These are phyloP conservation scores for Globisporangium nagaii DNA, from an alignment of 352 stramenopile genomes.

Conservation along the genomic window DNA sequence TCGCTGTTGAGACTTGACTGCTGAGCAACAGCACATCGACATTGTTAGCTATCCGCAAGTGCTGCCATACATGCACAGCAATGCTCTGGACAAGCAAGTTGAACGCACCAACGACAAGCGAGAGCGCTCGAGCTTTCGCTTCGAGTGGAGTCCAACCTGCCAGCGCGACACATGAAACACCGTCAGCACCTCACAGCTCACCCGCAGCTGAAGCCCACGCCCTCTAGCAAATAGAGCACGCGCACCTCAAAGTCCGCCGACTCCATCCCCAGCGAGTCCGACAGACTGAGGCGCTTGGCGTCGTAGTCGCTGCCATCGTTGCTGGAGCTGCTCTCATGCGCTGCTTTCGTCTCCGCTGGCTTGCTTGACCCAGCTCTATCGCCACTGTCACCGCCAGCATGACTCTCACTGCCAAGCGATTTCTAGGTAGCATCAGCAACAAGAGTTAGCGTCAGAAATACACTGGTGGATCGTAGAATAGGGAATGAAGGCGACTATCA, in stretches of 20 bases:
- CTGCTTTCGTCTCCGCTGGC: conserved; percentile 5
- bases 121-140: conserved; percentile 32
- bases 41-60: not conserved
- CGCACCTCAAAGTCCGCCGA: conserved; percentile 77
- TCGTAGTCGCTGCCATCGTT: conserved; percentile 13
- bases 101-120: conserved; percentile 49
- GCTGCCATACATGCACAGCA: no score
- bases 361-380: not conserved
- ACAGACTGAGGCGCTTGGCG: conserved; percentile 34
- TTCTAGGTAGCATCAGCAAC: conserved; percentile 1
- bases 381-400: not conserved
- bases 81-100: no score
- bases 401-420: not conserved
- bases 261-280: conserved; percentile 68
- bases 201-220: no score
- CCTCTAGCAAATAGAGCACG: no score
- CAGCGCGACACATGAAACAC: not conserved
- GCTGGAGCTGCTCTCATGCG: conserved; percentile 5
- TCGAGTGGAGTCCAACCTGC: conserved; percentile 48
- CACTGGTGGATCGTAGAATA: no score
- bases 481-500: no score
- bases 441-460: no score
- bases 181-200: no score
- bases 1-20: conserved; percentile 73
- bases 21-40: not conserved